Base-by-base conservation (phyloP, 2,329 filamentous ascomycete species). In the Drechmeria coniospora region DNA sequence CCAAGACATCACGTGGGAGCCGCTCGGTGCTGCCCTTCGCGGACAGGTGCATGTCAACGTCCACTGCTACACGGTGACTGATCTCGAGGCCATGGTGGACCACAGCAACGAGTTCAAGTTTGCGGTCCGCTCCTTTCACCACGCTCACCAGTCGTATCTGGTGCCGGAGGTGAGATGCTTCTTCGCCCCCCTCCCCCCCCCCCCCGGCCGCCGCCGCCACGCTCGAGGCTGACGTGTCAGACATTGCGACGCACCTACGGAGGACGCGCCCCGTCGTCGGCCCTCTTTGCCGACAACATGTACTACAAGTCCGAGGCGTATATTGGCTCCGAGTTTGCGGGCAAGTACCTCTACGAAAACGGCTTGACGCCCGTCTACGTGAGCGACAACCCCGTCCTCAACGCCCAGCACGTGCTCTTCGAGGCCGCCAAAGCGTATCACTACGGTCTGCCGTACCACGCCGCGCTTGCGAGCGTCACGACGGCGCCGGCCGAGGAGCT, bases 21-120 rank as follows among this genome's bases (percentile, higher is more conserved):
- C 66, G 0, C 50, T 79, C 2, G 57, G 58, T 6, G 76, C 73
- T 1, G 69, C 71, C 3, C 49, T 80, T 20, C 62, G 75, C 21
- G 74, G 74, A 0, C 71, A 80, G 37, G 71, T 80, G 5, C 64
- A 73, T 33, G 61, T 80, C 36, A 79, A 80, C 51, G 74, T 70
- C 0, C 76, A 81, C 39, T 80, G 76, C 51, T 81, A 80, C 46
- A 79, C 72, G 0, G 59, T 77, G 2, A 63, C 73, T 1, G 76
- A 80, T 39, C 54, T 80, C 6, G 74, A 80, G 47, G 68, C 70
- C 18, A 76, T 79, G 44, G 65, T 80, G 4, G 65, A 74, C 33
- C 73, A 79, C 42, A 76, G 69, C 10, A 77, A 79, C 36, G 76
- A 80, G 56, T 81, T 80, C 53, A 63, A 70, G 34, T 79, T 80